Conservation (phyloP, 192 early-diverging fungal genomes). For the Umbelopsis vinacea region DNA sequence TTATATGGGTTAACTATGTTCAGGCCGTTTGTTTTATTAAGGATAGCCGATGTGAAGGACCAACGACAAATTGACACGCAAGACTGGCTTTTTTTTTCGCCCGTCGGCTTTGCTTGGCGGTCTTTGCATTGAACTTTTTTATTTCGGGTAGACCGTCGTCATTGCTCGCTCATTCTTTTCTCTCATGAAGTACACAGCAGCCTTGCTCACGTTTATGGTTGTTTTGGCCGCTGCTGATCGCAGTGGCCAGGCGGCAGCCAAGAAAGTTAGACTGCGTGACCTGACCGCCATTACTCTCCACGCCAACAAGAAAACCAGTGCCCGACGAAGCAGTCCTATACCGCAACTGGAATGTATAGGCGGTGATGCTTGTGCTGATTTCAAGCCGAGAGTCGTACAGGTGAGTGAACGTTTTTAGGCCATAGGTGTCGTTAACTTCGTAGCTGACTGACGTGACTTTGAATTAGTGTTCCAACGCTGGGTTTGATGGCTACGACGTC, state of each 20-base stretch:
- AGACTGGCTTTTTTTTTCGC: too few species aligned
- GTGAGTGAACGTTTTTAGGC: conserved; percentile 9
- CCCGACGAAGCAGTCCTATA: conserved; percentile 41
- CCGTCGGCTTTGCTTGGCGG: background rate
- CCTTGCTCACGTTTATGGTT: background rate
- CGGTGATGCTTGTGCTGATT: conserved; percentile 46
- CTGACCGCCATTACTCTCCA: conserved; percentile 48
- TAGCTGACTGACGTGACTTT: too few species aligned
- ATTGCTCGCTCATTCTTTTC: background rate
- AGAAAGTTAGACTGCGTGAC: conserved; percentile 42
- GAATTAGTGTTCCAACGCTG: conserved; percentile 45
- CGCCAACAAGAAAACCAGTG: conserved; percentile 39
- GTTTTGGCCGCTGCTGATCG: background rate
- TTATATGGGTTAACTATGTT: too few species aligned
- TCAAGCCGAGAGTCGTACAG: conserved; percentile 35
- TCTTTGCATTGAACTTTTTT: too few species aligned
- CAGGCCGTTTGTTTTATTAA: too few species aligned
- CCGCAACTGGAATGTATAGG: conserved; percentile 47
- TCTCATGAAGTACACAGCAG: background rate
- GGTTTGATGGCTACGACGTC: conserved; percentile 52
- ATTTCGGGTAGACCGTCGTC: too few species aligned
- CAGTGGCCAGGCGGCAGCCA: conserved; percentile 9
- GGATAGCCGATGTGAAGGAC: too few species aligned
- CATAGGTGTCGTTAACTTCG: too few species aligned
- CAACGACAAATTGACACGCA: conserved; percentile 1